These are phyloP conservation scores for Aspergillus ibericus DNA, from an alignment of 2,329 filamentous ascomycete genomes.

Conservation along the genomic window DNA sequence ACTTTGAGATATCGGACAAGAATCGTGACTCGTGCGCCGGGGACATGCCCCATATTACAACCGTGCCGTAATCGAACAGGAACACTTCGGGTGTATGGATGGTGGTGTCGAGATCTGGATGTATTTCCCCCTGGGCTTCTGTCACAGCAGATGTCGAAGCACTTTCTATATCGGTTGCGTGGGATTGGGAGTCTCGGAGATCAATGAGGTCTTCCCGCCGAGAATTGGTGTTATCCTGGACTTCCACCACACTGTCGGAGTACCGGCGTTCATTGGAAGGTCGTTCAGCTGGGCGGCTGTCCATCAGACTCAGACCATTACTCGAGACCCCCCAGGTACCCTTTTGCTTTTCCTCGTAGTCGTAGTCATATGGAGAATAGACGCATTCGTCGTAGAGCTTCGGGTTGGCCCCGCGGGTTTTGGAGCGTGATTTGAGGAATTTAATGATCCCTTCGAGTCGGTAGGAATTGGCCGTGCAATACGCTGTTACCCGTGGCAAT, in stretches of 20 bases:
- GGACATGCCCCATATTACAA: constrained; percentile 98
- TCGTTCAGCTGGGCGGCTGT: constrained; percentile 22
- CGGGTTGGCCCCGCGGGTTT: constrained; percentile 75
- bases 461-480: constrained; percentile 92
- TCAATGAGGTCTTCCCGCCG: constrained; percentile 65
- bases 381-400: constrained; percentile 98
- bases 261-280: constrained; percentile 65
- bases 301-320: constrained; percentile 37
- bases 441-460: constrained; percentile 85
- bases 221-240: constrained; percentile 59
- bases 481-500: constrained; percentile 89
- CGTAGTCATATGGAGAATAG: constrained; percentile 89
- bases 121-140: constrained; percentile 29
- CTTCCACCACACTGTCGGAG: constrained; percentile 65
- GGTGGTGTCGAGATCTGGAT: constrained; percentile 75
- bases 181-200: constrained; percentile 50
- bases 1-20: constrained; percentile 89
- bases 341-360: constrained; percentile 48
- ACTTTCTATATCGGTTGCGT: constrained; percentile 22
- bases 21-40: constrained; percentile 86
- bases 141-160: constrained; percentile 26
- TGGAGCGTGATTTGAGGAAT: constrained; percentile 82
- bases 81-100: constrained; percentile 95
- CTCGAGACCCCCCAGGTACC: constrained; percentile 30
- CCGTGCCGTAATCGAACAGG: constrained; percentile 94